Percentiles rank a stretch among this genome's conserved stretches.
phyloP scores from a whole-genome alignment of 768 basidiomycete species.

The Leccinum subtestaceum region DNA sequence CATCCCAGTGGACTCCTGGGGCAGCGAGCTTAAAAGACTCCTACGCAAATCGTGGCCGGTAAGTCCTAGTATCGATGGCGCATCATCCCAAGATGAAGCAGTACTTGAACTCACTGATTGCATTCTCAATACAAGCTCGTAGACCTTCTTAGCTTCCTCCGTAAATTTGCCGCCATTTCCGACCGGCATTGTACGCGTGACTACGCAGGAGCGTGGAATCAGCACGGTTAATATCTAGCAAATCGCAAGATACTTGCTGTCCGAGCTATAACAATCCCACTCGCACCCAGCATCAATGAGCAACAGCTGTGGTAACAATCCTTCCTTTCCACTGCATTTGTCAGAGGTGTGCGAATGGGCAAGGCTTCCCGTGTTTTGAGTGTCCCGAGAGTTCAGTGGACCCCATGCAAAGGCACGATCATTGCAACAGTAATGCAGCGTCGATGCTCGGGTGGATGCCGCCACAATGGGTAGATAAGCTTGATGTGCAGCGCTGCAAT shows the following conservation, averaged over 20 bases:
- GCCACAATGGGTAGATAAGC: conserved; percentile 95
- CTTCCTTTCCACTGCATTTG: conserved; percentile 9
- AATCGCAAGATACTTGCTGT: conserved; percentile 40
- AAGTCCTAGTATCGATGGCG: neutral
- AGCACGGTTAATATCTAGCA: neutral
- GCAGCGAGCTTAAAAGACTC: conserved; percentile 65
- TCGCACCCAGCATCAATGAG: conserved; percentile 96
- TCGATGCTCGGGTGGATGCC: conserved; percentile 80
- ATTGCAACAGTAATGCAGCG: conserved; percentile 94
- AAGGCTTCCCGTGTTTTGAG: conserved; percentile 49
- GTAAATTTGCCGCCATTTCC: conserved; percentile 93
- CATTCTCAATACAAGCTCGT: conserved; percentile 87
- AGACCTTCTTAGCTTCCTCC: conserved; percentile 75
- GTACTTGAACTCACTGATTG: conserved; percentile 54
- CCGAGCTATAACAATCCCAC: conserved; percentile 66
- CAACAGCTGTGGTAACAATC: conserved; percentile 65
- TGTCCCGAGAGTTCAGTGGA: conserved; percentile 56
- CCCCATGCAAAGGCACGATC: conserved; percentile 86
- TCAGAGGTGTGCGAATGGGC: conserved; percentile 34
- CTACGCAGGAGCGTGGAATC: conserved; percentile 40
- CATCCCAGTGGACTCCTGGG: conserved; percentile 89
- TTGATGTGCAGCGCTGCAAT: conserved; percentile 69
- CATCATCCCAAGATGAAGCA: neutral
- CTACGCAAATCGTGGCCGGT: conserved; percentile 37
- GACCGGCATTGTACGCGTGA: conserved; percentile 85